These are phyloP conservation scores for Diaporthe ampelina DNA, from an alignment of 2,329 filamentous ascomycete genomes.

Conservation along the genomic window DNA sequence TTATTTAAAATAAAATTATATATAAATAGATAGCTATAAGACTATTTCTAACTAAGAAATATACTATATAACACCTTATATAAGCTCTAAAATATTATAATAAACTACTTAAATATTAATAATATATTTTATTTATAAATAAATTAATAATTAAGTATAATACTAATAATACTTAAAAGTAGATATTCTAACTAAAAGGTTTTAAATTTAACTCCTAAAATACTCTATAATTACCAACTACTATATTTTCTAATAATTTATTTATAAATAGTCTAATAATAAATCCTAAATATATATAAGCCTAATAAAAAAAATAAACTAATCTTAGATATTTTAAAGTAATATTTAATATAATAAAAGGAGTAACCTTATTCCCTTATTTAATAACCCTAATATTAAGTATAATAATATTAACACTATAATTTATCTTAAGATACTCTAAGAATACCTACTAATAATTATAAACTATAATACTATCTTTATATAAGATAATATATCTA, in stretches of 20 bases:
- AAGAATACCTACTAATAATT: too few relatives aligned
- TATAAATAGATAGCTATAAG: background rate
- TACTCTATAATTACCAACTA: background rate
- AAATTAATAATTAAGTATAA: background rate
- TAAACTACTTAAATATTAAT: background rate
- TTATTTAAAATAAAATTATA: background rate
- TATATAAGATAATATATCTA: background rate
- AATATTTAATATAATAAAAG: background rate
- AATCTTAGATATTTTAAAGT: background rate
- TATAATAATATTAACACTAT: background rate
- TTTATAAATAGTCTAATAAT: background rate
- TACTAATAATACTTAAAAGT: background rate
- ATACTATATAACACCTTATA: background rate
- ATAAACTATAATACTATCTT: too few relatives aligned
- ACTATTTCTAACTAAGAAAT: background rate
- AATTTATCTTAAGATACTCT: too few relatives aligned
- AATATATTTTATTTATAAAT: background rate
- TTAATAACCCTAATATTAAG: background rate
- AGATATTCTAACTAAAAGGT: background rate
- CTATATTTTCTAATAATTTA: background rate
- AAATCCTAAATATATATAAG: background rate
- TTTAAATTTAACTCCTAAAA: background rate
- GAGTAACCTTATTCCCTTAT: background rate
- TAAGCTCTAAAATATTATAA: background rate
- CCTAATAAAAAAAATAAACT: background rate